Evolutionary conservation across 2,329 filamentous ascomycete genomes (phyloP).

Genomic region (Zasmidium angulare): DNA sequence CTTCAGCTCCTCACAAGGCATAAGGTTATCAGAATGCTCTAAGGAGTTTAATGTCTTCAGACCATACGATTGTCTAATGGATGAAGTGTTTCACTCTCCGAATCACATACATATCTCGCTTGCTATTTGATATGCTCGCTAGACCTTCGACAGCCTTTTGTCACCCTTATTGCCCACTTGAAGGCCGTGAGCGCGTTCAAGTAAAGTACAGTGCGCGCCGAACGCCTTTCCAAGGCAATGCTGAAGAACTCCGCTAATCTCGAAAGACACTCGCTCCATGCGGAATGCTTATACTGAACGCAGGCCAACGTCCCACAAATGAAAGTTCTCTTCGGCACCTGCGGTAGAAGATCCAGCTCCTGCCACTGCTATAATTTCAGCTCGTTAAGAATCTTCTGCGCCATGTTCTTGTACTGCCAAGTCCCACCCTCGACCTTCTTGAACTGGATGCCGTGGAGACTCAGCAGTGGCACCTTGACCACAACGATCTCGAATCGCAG

Average conservation of each 20-base stretch:
- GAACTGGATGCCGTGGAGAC: conserved; percentile 94
- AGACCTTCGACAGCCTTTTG: not conserved
- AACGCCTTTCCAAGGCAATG: not conserved
- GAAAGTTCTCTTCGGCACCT: not conserved
- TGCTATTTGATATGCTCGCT: not conserved
- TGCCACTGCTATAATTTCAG: conserved; percentile 63
- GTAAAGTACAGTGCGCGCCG: not conserved
- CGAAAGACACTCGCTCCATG: not conserved
- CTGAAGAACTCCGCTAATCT: not conserved
- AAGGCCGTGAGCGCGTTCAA: not conserved
- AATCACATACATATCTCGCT: not conserved
- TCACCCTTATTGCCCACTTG: not conserved
- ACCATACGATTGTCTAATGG: too few relatives aligned
- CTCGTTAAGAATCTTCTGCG: conserved; percentile 87
- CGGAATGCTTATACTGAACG: not conserved
- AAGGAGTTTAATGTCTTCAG: too few relatives aligned
- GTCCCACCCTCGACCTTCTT: conserved; percentile 94
- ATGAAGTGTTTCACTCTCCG: not conserved
- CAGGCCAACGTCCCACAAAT: not conserved
- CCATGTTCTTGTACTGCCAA: conserved; percentile 99
- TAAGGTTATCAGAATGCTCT: too few relatives aligned
- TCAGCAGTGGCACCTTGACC: conserved; percentile 92
- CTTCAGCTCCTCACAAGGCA: not conserved
- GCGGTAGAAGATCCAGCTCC: conserved; percentile 8
- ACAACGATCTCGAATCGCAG: conserved; percentile 95